Conservation (phyloP, 108 stramenopile species). For the Nannochloropsis oceanica region DNA sequence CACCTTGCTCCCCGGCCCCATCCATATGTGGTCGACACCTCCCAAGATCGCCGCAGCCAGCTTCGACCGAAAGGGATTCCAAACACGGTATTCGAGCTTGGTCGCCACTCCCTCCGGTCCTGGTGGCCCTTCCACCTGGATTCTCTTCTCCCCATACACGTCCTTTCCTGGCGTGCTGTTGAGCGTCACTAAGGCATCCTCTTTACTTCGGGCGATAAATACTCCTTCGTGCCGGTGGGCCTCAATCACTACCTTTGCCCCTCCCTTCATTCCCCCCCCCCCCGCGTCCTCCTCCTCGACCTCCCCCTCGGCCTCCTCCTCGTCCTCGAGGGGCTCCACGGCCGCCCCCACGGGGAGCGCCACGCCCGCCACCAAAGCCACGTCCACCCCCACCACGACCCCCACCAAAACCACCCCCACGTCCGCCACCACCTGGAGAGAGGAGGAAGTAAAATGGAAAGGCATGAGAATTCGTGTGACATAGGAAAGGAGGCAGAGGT, state of each 20-base stretch:
- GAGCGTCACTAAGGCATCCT: constrained; percentile 94
- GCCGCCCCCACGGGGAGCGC: not conserved
- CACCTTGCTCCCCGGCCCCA: constrained; percentile 87
- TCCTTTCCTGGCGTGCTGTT: constrained; percentile 93
- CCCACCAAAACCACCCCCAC: constrained; percentile 7
- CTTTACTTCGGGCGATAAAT: constrained; percentile 95
- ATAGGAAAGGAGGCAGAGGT: too few relatives aligned
- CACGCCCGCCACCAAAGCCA: not conserved
- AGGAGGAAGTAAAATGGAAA: not conserved
- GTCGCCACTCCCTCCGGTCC: constrained; percentile 61
- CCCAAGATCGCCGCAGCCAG: constrained; percentile 96
- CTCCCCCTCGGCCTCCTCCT: not conserved
- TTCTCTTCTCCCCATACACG: constrained; percentile 97
- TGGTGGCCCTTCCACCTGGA: constrained; percentile 51
- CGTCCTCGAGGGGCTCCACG: not conserved
- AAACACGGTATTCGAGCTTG: constrained; percentile 98
- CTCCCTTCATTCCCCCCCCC: constrained; percentile 50
- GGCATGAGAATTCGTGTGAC: not conserved
- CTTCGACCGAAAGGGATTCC: constrained; percentile 99
- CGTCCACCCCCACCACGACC: constrained; percentile 18
- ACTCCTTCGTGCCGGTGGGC: constrained; percentile 95
- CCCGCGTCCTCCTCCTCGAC: constrained; percentile 25
- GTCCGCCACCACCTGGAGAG: not conserved
- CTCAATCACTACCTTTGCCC: constrained; percentile 79
- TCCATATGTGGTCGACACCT: constrained; percentile 94